Evolutionary conservation across 805 yeast species (phyloP), one percentile per base, ranked within the genome.

Genomic region (Myxozyma sirexii): DNA sequence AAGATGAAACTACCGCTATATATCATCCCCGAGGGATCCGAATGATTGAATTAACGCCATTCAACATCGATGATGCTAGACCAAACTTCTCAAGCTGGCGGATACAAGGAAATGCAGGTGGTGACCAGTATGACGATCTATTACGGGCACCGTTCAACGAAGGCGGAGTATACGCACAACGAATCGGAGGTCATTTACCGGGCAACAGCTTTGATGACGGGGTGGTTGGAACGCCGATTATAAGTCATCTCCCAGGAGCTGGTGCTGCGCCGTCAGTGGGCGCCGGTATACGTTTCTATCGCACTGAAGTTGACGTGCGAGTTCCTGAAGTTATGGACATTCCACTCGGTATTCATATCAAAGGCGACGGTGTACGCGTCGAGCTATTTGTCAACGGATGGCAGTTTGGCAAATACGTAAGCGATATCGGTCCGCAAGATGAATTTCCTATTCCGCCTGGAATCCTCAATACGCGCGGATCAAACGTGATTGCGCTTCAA

Each of bases 381-480:
- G 63, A 56, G 19, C 23, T 56, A 4, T 60, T 60, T 37, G 45
- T 60, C 33, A 56, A 60, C 41, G 60, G 63, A 19, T 60, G 63
- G 63, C 63, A 60, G 38, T 45, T 56, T 21, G 63, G 63, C 27
- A 51, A 53, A 24, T 59, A 59, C 21, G 43, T 44, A 3, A 49
- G 56, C 19, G 63, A 59, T 41, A 37, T 60, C 3, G 63, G 63
- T 13, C 63, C 60, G 12, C 60, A 60, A 24, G 54, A 56, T 21
- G 63, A 60, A 29, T 60, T 60, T 35, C 63, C 63, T 17, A 49
- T 60, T 26, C 61, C 63, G 23, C 60, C 60, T 4, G 63, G 63
- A 13, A 52, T 60, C 6, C 45, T 56, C 21, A 56, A 56, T 23
- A 56, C 60, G 17, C 19, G 51, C 23, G 63, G 60, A 10, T 24